Evolutionary conservation across 2,329 filamentous ascomycete species (phyloP), one percentile per base, ranked within the genome.

Genomic region (Ilyonectria robusta): DNA sequence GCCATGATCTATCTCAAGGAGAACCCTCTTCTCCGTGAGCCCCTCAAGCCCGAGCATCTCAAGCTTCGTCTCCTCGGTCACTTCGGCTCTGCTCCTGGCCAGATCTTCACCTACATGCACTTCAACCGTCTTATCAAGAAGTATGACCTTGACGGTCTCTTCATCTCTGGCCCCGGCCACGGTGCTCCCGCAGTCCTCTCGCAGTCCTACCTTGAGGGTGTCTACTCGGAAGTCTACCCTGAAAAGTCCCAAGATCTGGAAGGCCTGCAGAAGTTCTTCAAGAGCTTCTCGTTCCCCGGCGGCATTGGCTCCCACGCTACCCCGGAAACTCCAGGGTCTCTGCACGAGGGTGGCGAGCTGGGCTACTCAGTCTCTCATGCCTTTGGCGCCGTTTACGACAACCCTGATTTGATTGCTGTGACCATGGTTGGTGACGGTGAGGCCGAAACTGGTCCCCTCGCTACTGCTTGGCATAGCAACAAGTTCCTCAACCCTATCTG

Each of bases 51-150:
- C 35, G 89, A 93, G 60, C 91, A 94, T 76, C 84, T 94, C 82
- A 95, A 95, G 82, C 85, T 87, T 66, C 89, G 93, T 70, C 84
- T 94, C 9, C 84, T 95, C 2, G 93, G 93, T 44, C 93, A 95
- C 78, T 95, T 93, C 85, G 93, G 93, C 60, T 93, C 91, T 3
- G 92, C 93, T 56, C 90, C 93, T n/a, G 93, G 92, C 15, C 93
- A 94, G 80, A 90, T 92, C 65, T 94, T 95, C 81, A 93, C 92
- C 37, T 94, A 91, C 79, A 93, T 94, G 83, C 92, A 94, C 81
- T 92, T 94, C 85, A 94, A 94, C 80, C 90, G 92, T 37, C 83
- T 94, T 66, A 94, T 94, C 84, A 94, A 92, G 80, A 94, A 94
- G 81, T 92, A 94, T 75, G 88, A 93, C 70, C 82, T 94, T 56